Evolutionary conservation across 306 rosid species (phyloP).

Genomic region (Cicer yamashitae): DNA sequence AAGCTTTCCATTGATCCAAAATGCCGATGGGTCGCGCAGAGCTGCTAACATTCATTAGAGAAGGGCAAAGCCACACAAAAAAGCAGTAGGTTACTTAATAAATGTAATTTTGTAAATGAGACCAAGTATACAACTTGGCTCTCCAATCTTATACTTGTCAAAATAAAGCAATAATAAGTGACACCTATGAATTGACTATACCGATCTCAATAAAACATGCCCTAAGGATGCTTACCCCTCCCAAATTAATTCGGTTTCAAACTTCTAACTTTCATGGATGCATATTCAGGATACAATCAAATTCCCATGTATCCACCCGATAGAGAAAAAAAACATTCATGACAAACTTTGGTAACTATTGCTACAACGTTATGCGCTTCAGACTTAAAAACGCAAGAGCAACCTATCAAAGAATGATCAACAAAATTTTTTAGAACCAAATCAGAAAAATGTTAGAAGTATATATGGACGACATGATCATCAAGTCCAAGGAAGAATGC

Average conservation of each 20-base stretch:
- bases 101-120: too few species aligned
- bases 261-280: background rate
- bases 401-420: background rate
- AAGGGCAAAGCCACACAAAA: too few species aligned
- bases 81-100: too few species aligned
- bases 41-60: too few species aligned
- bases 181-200: background rate
- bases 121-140: too few species aligned
- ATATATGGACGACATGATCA: too few species aligned
- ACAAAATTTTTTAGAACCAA: background rate
- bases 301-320: background rate
- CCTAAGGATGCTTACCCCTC: background rate
- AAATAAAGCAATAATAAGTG: background rate
- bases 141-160: too few species aligned
- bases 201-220: background rate
- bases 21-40: too few species aligned
- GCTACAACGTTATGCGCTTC: background rate
- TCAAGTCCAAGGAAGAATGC: too few species aligned
- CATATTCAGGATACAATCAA: background rate
- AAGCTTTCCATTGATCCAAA: too few species aligned
- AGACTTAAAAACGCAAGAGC: background rate
- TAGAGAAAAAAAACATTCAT: background rate
- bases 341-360: background rate
- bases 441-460: background rate
- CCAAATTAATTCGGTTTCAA: background rate